phyloP scores from a whole-genome alignment of 441 rosid species.

The Gossypium schwendimanii region DNA sequence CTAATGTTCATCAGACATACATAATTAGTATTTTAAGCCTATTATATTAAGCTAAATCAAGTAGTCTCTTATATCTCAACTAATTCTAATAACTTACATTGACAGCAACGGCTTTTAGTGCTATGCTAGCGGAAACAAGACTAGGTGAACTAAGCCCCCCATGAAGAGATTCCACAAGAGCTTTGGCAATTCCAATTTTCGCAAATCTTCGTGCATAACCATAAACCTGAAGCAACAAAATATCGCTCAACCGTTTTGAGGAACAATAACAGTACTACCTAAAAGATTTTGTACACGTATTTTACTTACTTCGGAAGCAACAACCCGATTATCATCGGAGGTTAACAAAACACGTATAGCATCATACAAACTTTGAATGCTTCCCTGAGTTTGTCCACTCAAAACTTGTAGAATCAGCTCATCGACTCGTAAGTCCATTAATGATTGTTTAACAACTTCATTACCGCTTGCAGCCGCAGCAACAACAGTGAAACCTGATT shows the following conservation, averaged over 20 bases:
- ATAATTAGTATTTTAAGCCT: neutral
- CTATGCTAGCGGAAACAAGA: conserved; percentile 69
- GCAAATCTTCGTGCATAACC: conserved; percentile 87
- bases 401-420: conserved; percentile 62
- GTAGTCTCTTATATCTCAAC: neutral
- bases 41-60: neutral
- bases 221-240: conserved; percentile 55
- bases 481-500: conserved; percentile 57
- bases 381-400: conserved; percentile 30
- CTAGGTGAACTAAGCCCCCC: conserved; percentile 65
- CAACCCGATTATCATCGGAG: conserved; percentile 84
- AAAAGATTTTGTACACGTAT: neutral
- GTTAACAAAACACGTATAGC: conserved; percentile 67
- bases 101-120: conserved; percentile 79
- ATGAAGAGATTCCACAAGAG: conserved; percentile 61
- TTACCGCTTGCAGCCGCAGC: conserved; percentile 76
- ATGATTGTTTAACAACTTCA: conserved; percentile 66
- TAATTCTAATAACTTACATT: conserved; percentile 46
- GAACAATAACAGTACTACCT: neutral
- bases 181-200: conserved; percentile 61
- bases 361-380: conserved; percentile 52
- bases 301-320: conserved; percentile 84
- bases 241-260: neutral
- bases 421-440: conserved; percentile 77
- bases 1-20: neutral